phyloP scores from a whole-genome alignment of 2,329 filamentous ascomycete species.

The Diplodia mutila region DNA sequence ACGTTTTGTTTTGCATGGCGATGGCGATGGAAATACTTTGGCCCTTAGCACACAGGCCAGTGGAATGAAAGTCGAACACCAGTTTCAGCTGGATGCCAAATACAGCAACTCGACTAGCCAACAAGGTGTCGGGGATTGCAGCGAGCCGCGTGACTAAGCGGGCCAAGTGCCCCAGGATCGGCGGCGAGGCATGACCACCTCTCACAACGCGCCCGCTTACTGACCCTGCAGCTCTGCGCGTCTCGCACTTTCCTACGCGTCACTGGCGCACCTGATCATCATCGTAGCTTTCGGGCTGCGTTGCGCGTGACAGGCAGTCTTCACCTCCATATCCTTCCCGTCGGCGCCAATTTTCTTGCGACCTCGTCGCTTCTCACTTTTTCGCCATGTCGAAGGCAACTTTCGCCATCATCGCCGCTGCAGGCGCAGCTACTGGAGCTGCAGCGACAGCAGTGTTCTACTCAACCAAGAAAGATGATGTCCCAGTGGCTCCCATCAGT shows the following conservation, averaged over 20 bases:
- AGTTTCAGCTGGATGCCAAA: constrained; percentile 8
- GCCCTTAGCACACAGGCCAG: background rate
- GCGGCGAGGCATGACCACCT: constrained; percentile 6
- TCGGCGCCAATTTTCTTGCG: background rate
- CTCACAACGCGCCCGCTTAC: constrained; percentile 10
- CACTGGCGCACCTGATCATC: constrained; percentile 13
- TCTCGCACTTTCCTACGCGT: constrained; percentile 22
- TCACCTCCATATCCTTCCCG: background rate
- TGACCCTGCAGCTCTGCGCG: constrained; percentile 20
- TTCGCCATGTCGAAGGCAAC: constrained; percentile 55
- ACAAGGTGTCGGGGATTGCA: constrained; percentile 20
- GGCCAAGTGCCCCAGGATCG: constrained; percentile 16
- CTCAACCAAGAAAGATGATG: constrained; percentile 41
- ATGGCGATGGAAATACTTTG: constrained; percentile 15
- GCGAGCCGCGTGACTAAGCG: constrained; percentile 18
- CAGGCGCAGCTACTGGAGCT: constrained; percentile 53
- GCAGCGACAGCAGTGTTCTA: constrained; percentile 54
- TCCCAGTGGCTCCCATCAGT: constrained; percentile 35
- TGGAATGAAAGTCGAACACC: constrained; percentile 9
- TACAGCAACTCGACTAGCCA: constrained; percentile 8
- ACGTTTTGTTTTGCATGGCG: constrained; percentile 10
- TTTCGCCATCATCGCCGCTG: constrained; percentile 53
- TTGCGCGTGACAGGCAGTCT: constrained; percentile 9
- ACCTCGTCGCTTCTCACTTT: background rate
- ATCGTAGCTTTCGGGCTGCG: constrained; percentile 2